Evolutionary conservation across 1,284 basidiomycete species (phyloP), one percentile per base, ranked within the genome.

Genomic region (Cutaneotrichosporon cavernicola): DNA sequence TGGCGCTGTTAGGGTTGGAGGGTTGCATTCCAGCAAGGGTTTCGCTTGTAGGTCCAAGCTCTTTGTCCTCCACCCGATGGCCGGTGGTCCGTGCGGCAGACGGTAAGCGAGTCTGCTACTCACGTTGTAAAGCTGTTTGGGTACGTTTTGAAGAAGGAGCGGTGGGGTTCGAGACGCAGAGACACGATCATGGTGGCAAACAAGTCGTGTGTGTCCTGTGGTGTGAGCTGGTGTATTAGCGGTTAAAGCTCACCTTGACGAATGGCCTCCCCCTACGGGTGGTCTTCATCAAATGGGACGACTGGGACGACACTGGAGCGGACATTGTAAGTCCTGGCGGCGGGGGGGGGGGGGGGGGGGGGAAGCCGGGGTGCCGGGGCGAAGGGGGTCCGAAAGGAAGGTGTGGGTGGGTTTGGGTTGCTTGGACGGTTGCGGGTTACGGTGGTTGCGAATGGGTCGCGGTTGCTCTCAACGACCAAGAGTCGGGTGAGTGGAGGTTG

Each of bases 151-250:
- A 99, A 98, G 83, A 96, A 97, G 73, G 95, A 93, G 69, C 95
- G 91, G 81, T 97, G 93, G 22, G 88, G 88, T 36, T 86, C 86
- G 50, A 99, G 86, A 72, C 93, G 87, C 57, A 99, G 87, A 40
- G 95, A 97, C 57, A 97, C 94, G 76, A 99, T 85, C 75, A 99
- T 86, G 14, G 97, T 99, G 47, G 96, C 94, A 75, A 97, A 99
- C 38, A 99, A 88, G 82, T 99, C 97, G 72, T 98, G 89, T 26
- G 94, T 97, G 81, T 99, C 97, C 94, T 97, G 57, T 0, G 8
- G 55, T 56, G 31, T 67, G 50, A 63, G 58, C 14, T 5, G n/a
- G 8, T 26, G 26, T 26, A 26, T 26, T 26, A 13, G 6, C 18
- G 26, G 55, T 16, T 7, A 26, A 30, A 22, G 70, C 75, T 72